Percentiles rank a stretch among this genome's conserved stretches.
Evolutionary conservation across 2,329 filamentous ascomycete genomes (phyloP).

Genomic region (Dothideomycetes sp.): DNA sequence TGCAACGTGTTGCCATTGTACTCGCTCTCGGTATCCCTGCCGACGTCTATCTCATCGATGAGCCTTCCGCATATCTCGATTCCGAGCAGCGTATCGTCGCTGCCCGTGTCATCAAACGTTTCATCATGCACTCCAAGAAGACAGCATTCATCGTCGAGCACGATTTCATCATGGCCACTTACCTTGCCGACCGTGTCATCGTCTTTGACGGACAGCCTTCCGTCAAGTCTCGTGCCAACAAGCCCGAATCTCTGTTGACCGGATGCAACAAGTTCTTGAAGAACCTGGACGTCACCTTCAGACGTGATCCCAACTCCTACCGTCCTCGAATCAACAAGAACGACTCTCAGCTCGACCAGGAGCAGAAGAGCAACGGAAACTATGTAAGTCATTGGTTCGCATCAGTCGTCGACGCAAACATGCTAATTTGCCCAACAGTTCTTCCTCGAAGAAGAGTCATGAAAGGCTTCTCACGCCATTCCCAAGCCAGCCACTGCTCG

Average conservation of each 20-base stretch:
- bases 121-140: constrained; percentile 99
- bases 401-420: not conserved
- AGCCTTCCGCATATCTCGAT: constrained; percentile 94
- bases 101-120: constrained; percentile 95
- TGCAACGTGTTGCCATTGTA: constrained; percentile 98
- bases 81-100: constrained; percentile 98
- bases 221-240: constrained; percentile 75
- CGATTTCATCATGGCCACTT: constrained; percentile 96
- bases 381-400: constrained; percentile 50
- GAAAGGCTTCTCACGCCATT: constrained; percentile 45
- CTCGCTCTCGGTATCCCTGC: constrained; percentile 90
- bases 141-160: constrained; percentile 98
- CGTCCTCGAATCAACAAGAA: constrained; percentile 97
- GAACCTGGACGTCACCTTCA: constrained; percentile 96
- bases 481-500: not conserved
- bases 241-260: constrained; percentile 81
- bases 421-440: constrained; percentile 43
- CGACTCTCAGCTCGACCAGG: constrained; percentile 90
- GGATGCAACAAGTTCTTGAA: constrained; percentile 96
- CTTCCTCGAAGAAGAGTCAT: constrained; percentile 84
- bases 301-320: constrained; percentile 91
- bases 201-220: constrained; percentile 95
- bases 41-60: constrained; percentile 97
- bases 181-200: constrained; percentile 85
- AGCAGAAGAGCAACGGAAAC: constrained; percentile 89